These are phyloP conservation scores for Lodderomyces theae DNA, from an alignment of 1,139 yeast genomes.

Conservation along the genomic window DNA sequence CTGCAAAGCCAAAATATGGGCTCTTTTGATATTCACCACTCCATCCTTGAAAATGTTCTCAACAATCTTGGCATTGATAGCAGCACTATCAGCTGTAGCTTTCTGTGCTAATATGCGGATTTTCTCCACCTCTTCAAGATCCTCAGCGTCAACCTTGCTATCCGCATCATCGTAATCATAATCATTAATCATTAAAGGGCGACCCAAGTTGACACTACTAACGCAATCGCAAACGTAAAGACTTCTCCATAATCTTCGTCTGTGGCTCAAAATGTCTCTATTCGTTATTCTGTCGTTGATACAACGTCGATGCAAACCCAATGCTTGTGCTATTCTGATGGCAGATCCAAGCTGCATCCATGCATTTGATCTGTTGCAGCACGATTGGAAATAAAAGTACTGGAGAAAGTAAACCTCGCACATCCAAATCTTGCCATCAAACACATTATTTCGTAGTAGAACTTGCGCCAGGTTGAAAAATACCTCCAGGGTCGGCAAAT, in stretches of 20 bases:
- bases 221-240: conserved; percentile 41
- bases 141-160: conserved; percentile 4
- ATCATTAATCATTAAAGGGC: conserved; percentile 38
- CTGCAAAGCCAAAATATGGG: conserved; percentile 37
- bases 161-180: conserved; percentile 39
- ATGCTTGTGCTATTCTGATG: conserved; percentile 56
- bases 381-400: conserved; percentile 36
- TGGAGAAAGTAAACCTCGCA: conserved; percentile 38
- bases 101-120: conserved; percentile 13
- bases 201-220: conserved; percentile 37
- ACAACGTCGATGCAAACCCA: conserved; percentile 63
- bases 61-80: conserved; percentile 33
- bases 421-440: conserved; percentile 41
- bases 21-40: conserved; percentile 28
- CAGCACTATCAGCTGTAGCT: conserved; percentile 14
- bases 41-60: conserved; percentile 29
- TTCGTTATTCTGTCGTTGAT: conserved; percentile 36
- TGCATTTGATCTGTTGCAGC: conserved; percentile 36
- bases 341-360: conserved; percentile 42
- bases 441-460: conserved; percentile 25
- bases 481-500: conserved; percentile 17
- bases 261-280: conserved; percentile 25
- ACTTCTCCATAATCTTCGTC: conserved; percentile 40
- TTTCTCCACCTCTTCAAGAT: conserved; percentile 10
- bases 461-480: conserved; percentile 32